phyloP scores from a whole-genome alignment of 768 basidiomycete genomes.

The Auriculariales sp. region DNA sequence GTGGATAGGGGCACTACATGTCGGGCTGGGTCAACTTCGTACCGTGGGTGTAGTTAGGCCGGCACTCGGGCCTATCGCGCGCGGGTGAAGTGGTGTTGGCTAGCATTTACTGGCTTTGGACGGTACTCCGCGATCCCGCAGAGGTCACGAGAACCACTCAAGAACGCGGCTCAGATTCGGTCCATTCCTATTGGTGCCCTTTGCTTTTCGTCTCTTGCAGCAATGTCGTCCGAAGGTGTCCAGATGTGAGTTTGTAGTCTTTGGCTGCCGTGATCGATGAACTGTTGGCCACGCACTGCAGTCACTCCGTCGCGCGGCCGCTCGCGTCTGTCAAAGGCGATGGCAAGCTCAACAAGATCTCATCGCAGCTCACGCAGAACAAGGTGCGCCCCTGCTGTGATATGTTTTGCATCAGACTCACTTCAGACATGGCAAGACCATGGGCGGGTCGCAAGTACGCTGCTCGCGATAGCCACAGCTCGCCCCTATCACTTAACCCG shows the following conservation, averaged over 20 bases:
- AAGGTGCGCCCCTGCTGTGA: slow-evolving; percentile 36
- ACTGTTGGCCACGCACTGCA: slow-evolving; percentile 15
- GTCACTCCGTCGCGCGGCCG: slow-evolving; percentile 26
- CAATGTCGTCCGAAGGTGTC: slow-evolving; percentile 39
- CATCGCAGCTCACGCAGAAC: slow-evolving; percentile 58
- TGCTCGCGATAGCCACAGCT: background rate
- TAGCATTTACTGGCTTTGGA: too few species aligned
- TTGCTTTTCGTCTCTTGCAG: slow-evolving; percentile 1
- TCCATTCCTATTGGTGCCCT: too few species aligned
- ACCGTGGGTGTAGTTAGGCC: too few species aligned
- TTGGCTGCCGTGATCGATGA: slow-evolving; percentile 3
- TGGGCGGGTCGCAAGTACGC: slow-evolving; percentile 26
- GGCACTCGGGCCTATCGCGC: too few species aligned
- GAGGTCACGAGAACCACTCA: too few species aligned
- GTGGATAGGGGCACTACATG: too few species aligned
- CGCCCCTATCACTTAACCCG: background rate
- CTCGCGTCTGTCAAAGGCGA: slow-evolving; percentile 16
- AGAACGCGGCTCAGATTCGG: too few species aligned
- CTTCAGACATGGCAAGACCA: too few species aligned
- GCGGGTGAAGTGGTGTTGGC: too few species aligned
- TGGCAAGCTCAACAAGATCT: slow-evolving; percentile 58
- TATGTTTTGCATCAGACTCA: background rate
- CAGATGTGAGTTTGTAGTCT: slow-evolving; percentile 36
- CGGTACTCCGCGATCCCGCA: too few species aligned
- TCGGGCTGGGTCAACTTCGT: too few species aligned